phyloP scores from a whole-genome alignment of 129 eudicot genomes.

The Chrysanthemum lavandulifolium region DNA sequence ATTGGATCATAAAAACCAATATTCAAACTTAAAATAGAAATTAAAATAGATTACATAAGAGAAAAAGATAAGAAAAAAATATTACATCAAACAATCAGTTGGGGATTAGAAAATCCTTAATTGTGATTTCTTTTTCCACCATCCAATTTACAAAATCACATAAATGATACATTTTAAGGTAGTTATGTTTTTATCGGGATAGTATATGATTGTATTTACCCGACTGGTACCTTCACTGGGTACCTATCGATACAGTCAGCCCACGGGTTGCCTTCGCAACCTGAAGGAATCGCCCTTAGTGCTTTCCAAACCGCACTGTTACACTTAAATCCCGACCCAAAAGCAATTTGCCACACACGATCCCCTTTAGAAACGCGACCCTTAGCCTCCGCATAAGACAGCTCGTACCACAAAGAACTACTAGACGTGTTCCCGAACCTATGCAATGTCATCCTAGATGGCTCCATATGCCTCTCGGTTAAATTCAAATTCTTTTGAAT shows the following conservation, averaged over 20 bases:
- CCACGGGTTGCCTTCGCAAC: slow-evolving; percentile 67
- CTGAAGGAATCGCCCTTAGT: slow-evolving; percentile 45
- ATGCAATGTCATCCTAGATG: slow-evolving; percentile 84
- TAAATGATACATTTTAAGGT: background rate
- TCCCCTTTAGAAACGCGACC: slow-evolving; percentile 71
- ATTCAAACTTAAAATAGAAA: background rate
- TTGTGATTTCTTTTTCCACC: background rate
- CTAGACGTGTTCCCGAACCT: slow-evolving; percentile 92
- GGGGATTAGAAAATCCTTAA: background rate
- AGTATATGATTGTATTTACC: too few relatives aligned
- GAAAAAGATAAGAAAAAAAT: background rate
- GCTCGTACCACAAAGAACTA: slow-evolving; percentile 88
- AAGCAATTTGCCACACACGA: slow-evolving; percentile 92
- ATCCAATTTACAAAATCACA: background rate
- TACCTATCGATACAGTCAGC: slow-evolving; percentile 51
- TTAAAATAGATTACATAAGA: background rate
- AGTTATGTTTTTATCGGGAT: background rate
- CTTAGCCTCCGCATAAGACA: slow-evolving; percentile 82
- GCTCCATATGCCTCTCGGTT: slow-evolving; percentile 82
- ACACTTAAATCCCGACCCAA: slow-evolving; percentile 94
- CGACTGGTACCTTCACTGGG: slow-evolving; percentile 53
- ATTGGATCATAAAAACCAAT: background rate
- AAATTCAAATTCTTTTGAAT: slow-evolving; percentile 68
- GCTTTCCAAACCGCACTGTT: slow-evolving; percentile 93
- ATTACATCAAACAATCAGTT: background rate